A percentile compares a stretch with the other conserved stretches of the same genome.
These are phyloP conservation scores for Rhynchosporium secalis DNA, from an alignment of 2,329 filamentous ascomycete genomes.

Conservation along the genomic window DNA sequence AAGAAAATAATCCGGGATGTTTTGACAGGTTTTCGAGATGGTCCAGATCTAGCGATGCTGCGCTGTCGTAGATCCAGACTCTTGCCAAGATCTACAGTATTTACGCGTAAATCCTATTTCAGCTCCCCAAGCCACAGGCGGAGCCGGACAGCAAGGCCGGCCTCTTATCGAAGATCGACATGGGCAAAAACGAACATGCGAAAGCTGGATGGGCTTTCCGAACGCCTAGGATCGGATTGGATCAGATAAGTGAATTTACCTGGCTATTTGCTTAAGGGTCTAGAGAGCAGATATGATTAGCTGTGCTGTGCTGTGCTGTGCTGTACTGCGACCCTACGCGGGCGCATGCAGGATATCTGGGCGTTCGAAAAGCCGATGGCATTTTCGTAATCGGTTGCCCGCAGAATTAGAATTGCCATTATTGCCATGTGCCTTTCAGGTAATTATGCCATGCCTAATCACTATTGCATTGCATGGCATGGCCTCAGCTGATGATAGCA, in stretches of 20 bases:
- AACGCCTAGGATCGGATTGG: slow-evolving; percentile 2
- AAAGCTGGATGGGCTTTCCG: slow-evolving; percentile 14
- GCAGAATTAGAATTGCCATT: neutral
- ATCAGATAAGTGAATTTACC: slow-evolving; percentile 18
- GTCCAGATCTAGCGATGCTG: neutral
- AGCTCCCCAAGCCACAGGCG: neutral
- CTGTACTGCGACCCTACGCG: neutral
- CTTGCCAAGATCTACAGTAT: no score
- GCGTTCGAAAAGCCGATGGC: neutral
- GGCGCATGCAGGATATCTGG: neutral
- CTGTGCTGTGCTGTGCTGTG: slow-evolving; percentile 1
- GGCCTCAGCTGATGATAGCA: neutral
- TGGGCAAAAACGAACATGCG: neutral
- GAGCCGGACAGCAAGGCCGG: neutral
- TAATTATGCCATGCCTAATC: no score
- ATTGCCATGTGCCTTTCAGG: neutral
- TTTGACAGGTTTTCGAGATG: neutral
- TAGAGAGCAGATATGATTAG: slow-evolving; percentile 21
- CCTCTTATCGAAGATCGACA: no score
- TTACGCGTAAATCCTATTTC: neutral
- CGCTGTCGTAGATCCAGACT: neutral
- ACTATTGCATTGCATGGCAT: neutral
- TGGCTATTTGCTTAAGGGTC: slow-evolving; percentile 26
- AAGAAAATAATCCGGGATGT: neutral
- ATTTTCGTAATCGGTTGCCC: neutral